Evolutionary conservation across 2,329 filamentous ascomycete species (phyloP), one percentile per base, ranked within the genome.

Genomic region (Gaeumannomyces sp.): DNA sequence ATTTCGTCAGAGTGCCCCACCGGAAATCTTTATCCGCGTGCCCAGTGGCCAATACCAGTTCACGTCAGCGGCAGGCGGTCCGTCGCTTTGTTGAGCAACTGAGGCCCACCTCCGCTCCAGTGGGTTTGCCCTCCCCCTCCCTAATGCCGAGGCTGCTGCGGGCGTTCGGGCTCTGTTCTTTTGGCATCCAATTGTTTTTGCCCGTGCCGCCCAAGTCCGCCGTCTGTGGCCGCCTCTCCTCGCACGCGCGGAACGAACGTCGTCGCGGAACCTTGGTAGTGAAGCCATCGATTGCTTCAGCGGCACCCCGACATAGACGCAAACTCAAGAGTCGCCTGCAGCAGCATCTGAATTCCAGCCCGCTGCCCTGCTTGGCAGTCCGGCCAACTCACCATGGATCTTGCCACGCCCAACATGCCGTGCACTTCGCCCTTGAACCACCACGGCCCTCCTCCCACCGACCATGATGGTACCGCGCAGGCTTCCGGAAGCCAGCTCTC

Each of bases 401-500:
- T 67, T 60, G 63, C 67, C 50, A 33, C 62, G 13, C 27, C 67
- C 60, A 69, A 67, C 60, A 67, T 70, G 66, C 63, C 67, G 25
- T 68, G 68, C 65, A 67, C 67, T 31, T 60, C 70, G 7, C 57
- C 67, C 2, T 53, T 65, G 28, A 65, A 53, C 64, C 66, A 67
- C 60, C 27, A 53, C 38, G 19, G 64, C 29, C 29, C 63, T n/a
- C 68, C 33, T 16, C n/a, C 8, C 8, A 13, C 68, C 38, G 69
- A 78, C 67, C 76, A 78, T 59, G 69, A 70, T 31, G 28, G 72
- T 5, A 72, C 75, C 16, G 77, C 76, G 25, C 72, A 69, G 61
- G 74, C 76, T 35, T 83, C 82, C 2, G 78, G 80, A 27, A 74
- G 77, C 7, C 74, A 81, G 62, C 64, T 72, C 63, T 70, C 72